phyloP scores from a whole-genome alignment of 2,329 filamentous ascomycete genomes.

The Beauveria pseudobassiana region DNA sequence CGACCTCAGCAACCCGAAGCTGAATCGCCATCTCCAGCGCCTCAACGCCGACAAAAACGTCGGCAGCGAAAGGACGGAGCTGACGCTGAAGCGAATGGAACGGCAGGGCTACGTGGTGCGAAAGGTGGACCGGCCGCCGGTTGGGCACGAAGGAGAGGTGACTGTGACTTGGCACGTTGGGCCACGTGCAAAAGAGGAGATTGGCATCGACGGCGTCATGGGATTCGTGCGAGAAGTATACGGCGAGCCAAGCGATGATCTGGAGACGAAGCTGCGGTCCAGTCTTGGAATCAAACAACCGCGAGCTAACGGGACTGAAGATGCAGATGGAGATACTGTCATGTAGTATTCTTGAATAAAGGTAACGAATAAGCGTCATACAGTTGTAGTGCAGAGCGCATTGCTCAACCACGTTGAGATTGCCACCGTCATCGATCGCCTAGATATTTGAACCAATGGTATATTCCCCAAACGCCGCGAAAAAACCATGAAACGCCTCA shows the following conservation, averaged over 20 bases:
- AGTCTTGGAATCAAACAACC: constrained; percentile 48
- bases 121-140: constrained; percentile 53
- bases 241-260: constrained; percentile 43
- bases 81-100: constrained; percentile 65
- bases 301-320: constrained; percentile 20
- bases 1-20: constrained; percentile 66
- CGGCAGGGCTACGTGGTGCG: constrained; percentile 79
- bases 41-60: constrained; percentile 70
- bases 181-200: constrained; percentile 75
- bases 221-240: constrained; percentile 59
- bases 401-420: not conserved
- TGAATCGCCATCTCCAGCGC: constrained; percentile 66
- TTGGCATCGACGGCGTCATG: constrained; percentile 68
- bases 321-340: constrained; percentile 13
- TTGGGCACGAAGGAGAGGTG: constrained; percentile 59
- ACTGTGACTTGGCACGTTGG: constrained; percentile 77
- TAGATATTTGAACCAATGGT: constrained; percentile 13
- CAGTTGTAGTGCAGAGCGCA: not conserved
- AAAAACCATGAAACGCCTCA: constrained; percentile 6
- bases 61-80: constrained; percentile 67
- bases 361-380: not conserved
- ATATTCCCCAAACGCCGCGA: constrained; percentile 20
- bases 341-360: not conserved
- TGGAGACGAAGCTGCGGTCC: constrained; percentile 52
- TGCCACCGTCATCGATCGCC: not conserved